Evolutionary conservation across 148 eudicot genomes (phyloP).

Genomic region (Hydrangea macrophylla): DNA sequence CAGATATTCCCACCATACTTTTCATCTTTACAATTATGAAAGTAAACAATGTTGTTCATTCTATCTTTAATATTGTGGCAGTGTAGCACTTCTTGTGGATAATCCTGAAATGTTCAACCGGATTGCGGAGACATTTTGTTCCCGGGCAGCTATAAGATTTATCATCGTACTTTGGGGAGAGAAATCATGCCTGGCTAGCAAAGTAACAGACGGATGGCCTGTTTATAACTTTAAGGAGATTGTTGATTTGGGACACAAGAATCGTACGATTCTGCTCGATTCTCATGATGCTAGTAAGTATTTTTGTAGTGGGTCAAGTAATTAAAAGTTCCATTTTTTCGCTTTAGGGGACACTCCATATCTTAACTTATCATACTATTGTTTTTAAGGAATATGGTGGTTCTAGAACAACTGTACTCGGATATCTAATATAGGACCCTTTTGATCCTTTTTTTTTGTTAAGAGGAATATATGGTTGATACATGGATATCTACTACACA

Average conservation of each 20-base stretch:
- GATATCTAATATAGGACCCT: too few relatives aligned
- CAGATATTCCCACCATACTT: too few relatives aligned
- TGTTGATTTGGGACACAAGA: conserved; percentile 63
- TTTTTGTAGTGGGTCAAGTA: not conserved
- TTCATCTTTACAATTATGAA: too few relatives aligned
- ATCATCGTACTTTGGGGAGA: conserved; percentile 86
- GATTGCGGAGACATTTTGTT: conserved; percentile 48
- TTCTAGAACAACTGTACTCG: not conserved
- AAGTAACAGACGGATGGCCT: conserved; percentile 36
- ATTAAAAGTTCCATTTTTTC: not conserved
- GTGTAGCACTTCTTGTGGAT: conserved; percentile 82
- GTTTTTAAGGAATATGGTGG: not conserved
- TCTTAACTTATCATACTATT: not conserved
- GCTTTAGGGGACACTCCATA: not conserved
- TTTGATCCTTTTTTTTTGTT: too few relatives aligned
- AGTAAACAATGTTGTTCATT: not conserved
- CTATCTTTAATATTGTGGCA: conserved; percentile 32
- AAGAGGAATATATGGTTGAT: too few relatives aligned
- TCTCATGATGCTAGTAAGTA: conserved; percentile 80
- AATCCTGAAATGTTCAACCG: conserved; percentile 67
- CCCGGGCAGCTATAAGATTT: conserved; percentile 57
- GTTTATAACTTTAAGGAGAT: conserved; percentile 67
- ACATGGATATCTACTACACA: too few relatives aligned
- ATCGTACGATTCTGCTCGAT: conserved; percentile 48
- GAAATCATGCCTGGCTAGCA: conserved; percentile 48